Evolutionary conservation across 2,329 filamentous ascomycete species (phyloP), one percentile per base, ranked within the genome.

Genomic region (Alternaria dauci): DNA sequence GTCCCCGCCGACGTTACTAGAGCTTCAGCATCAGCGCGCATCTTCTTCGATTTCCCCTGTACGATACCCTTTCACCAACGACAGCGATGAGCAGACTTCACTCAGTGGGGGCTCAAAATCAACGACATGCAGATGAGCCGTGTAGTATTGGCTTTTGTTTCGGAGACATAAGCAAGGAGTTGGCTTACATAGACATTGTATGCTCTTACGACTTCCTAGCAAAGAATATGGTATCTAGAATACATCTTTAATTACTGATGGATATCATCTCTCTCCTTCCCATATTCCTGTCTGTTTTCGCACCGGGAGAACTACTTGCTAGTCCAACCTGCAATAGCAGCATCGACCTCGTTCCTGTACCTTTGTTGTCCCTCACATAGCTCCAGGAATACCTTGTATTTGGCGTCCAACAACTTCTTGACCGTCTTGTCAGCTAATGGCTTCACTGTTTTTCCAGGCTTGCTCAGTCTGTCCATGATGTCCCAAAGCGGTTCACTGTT

Each of bases 391-490:
- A 99, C 88, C 74, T 92, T 89, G 76, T 97, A 99, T 84, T 99
- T 99, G 64, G 90, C 90, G 70, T 91, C 85, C 53, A 99, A 82
- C 67, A 99, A 81, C 75, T 87, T 88, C 84, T 91, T 94, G 83
- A 97, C 90, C 11, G 86, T 86, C 60, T 82, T 80, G 75, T 96
- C 87, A 54, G 84, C 87, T 23, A 88, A 88, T 0, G 94, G 93
- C 78, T 89, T 85, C 2, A 97, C 90, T 50, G 93, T 87, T 71
- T 90, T 92, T 32, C 94, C 95, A 8, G 93, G 91, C 84, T 97
- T 97, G 82, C 92, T 96, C 90, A 97, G 95, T 58, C 93, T 88
- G 78, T 96, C 92, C 95, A 99, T 99, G 76, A 99, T 97, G 69
- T 89, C 87, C 95, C 95, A 99, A 63, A 99, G 83, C 41, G 91